Evolutionary conservation across 495 filamentous ascomycete genomes (phyloP), one percentile per base, ranked within the genome.

Genomic region (Parathielavia appendiculata): DNA sequence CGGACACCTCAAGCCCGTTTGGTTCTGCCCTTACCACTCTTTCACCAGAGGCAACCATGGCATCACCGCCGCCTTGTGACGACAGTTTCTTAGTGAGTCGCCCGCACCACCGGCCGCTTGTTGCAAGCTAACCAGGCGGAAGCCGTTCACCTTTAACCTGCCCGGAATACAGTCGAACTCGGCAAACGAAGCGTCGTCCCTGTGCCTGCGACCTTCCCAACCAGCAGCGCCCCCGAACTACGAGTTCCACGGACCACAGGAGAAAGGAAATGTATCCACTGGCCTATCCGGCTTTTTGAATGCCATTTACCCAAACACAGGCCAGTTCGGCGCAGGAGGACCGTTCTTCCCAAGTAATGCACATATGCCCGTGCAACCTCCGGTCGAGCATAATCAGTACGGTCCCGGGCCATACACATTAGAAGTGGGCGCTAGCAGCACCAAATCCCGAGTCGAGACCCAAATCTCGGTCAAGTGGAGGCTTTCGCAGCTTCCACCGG

Each of bases 371-470:
- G 8, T 49, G n/a, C 54, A 48, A 43, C 39, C 17, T 34, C 30
- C 39, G 5, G 52, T 39, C 16, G 52, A 59, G 39, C 39, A 49
- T 38, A 19, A 30, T 12, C 48, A 48, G 13, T 60, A 58, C 16
- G 58, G 50, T 23, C 36, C 54, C 17, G 50, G 36, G 2, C 54
- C 58, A 5, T 58, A 61, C 49, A 56, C 26, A 5, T 54, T 63
- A 14, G 52, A 54, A 43, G 56, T 57, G 6, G 44, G 23, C 30
- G 46, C 45, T 19, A 52, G 19, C 16, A 53, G 51, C 19, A 26
- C 81, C 55, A 97, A 97, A 72, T 95, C 92, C 17, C 83, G 92
- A 10, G 92, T 97, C 17, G 92, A 97, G 75, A 97, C 92, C 0
- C 92, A 97, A 67, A 95, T 96, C 57, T 83, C 85, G 3, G 86